Evolutionary conservation across 495 filamentous ascomycete genomes (phyloP), one percentile per base, ranked within the genome.

Genomic region (Tricharina praecox): DNA sequence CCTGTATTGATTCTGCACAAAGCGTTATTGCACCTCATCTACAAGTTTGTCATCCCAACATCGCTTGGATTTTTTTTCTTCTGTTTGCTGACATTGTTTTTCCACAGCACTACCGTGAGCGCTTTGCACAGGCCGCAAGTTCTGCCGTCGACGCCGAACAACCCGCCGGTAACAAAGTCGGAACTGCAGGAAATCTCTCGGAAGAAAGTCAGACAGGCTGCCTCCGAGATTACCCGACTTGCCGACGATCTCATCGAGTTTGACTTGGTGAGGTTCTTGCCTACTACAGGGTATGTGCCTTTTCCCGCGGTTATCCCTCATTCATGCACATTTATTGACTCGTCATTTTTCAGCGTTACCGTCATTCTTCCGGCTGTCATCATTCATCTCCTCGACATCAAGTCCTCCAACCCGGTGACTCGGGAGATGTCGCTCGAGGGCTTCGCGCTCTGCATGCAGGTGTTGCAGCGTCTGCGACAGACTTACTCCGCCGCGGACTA

Each of bases 311-410:
- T 46, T 7, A 15, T 33, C n/a, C n/a, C n/a, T n/a, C n/a, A n/a
- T n/a, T 16, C 24, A 16, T 23, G 20, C 1, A n/a, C 26, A 8
- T 10, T 9, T 37, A 21, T 50, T 59, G 37, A 59, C 33, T 16
- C 7, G 21, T 33, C 7, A 19, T 9, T 40, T 13, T 38, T 15
- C 20, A 59, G 56, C 33, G 83, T 93, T 18, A 93, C 85, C 0
- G 84, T 92, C 8, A 74, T 93, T 9, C 74, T 93, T 3, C 85
- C 85, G 2, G 85, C 85, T 10, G 82, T 92, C 62, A 92, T 93
- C 51, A 87, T 92, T 46, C 84, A 93, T 57, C 69, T 93, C 16
- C 73, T 93, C 2, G 83, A 92, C 56, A 86, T 90, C 69, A 92
- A 86, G 56, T 80, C 77, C 32, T 78, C 71, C 35, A 73, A 82